Evolutionary conservation across 2,329 filamentous ascomycete species (phyloP).

Genomic region (Leptographium lundbergii): DNA sequence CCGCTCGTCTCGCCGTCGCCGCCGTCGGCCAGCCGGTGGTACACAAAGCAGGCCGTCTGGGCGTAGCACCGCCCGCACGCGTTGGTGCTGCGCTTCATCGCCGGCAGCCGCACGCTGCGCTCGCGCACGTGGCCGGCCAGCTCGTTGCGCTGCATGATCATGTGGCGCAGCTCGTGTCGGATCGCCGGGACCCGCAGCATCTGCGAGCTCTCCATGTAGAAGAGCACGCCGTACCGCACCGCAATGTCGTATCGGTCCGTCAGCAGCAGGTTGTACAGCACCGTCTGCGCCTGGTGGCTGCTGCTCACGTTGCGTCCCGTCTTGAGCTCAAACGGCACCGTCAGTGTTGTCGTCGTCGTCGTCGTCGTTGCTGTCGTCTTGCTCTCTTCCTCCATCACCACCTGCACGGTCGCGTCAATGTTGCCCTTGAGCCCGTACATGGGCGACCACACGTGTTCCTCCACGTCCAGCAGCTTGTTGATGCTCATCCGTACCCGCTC

Average conservation of each 20-base stretch:
- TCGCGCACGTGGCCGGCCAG: slow-evolving; percentile 77
- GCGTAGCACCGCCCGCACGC: slow-evolving; percentile 83
- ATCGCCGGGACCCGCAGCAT: slow-evolving; percentile 77
- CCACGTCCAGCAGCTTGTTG: slow-evolving; percentile 87
- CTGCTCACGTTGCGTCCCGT: slow-evolving; percentile 76
- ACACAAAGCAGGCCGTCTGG: slow-evolving; percentile 81
- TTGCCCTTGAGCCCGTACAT: slow-evolving; percentile 97
- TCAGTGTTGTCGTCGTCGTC: slow-evolving; percentile 37
- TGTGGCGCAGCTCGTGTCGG: slow-evolving; percentile 78
- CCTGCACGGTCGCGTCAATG: slow-evolving; percentile 91
- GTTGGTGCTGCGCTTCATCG: slow-evolving; percentile 72
- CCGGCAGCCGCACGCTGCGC: slow-evolving; percentile 64
- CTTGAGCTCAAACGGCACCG: slow-evolving; percentile 90
- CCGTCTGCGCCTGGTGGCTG: slow-evolving; percentile 84
- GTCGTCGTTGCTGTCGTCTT: not conserved
- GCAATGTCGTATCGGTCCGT: slow-evolving; percentile 93
- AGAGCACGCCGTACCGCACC: slow-evolving; percentile 79
- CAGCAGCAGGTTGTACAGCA: slow-evolving; percentile 81
- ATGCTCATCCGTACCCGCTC: slow-evolving; percentile 70
- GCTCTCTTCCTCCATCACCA: slow-evolving; percentile 56
- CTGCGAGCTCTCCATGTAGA: slow-evolving; percentile 86
- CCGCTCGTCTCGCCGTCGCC: slow-evolving; percentile 73
- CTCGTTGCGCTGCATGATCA: slow-evolving; percentile 92
- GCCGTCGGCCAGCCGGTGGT: slow-evolving; percentile 79
- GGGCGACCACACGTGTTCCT: slow-evolving; percentile 97